Percentiles rank a stretch among this genome's conserved stretches.
Conservation (phyloP, 2,329 filamentous ascomycete species). For the Colletotrichum chlorophyti region DNA sequence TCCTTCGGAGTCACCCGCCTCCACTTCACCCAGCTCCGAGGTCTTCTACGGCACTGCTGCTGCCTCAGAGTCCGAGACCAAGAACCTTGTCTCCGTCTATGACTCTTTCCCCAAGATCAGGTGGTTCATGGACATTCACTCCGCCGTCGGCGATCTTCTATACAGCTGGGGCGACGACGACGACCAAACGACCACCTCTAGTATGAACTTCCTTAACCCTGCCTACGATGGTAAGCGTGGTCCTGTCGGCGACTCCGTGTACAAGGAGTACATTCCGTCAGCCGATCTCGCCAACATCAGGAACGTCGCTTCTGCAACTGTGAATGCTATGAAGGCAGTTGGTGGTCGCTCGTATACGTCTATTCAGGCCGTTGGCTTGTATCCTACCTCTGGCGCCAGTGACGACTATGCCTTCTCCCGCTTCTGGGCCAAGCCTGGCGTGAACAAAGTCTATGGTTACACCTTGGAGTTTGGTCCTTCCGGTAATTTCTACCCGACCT, state of each 20-base stretch:
- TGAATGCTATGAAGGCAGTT: constrained; percentile 43
- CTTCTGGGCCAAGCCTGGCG: constrained; percentile 40
- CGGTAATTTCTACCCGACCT: constrained; percentile 47
- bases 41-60: constrained; percentile 52
- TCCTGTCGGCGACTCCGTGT: constrained; percentile 41
- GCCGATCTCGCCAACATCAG: constrained; percentile 40
- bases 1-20: constrained; percentile 41
- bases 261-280: constrained; percentile 47
- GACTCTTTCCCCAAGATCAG: constrained; percentile 52
- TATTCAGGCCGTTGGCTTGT: constrained; percentile 42
- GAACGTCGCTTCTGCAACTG: constrained; percentile 39
- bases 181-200: constrained; percentile 45
- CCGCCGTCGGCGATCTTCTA: constrained; percentile 52
- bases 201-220: constrained; percentile 54
- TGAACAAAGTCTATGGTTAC: constrained; percentile 46
- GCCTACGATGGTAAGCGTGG: constrained; percentile 53
- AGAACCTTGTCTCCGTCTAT: constrained; percentile 54
- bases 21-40: constrained; percentile 44
- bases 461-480: constrained; percentile 45
- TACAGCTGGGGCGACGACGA: constrained; percentile 59
- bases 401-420: constrained; percentile 47
- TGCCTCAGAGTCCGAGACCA: constrained; percentile 56
- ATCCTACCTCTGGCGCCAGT: constrained; percentile 42
- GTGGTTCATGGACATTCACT: constrained; percentile 60
- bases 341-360: constrained; percentile 41